phyloP scores from a whole-genome alignment of 257 asterid species.

The Fraxinus anomala region DNA sequence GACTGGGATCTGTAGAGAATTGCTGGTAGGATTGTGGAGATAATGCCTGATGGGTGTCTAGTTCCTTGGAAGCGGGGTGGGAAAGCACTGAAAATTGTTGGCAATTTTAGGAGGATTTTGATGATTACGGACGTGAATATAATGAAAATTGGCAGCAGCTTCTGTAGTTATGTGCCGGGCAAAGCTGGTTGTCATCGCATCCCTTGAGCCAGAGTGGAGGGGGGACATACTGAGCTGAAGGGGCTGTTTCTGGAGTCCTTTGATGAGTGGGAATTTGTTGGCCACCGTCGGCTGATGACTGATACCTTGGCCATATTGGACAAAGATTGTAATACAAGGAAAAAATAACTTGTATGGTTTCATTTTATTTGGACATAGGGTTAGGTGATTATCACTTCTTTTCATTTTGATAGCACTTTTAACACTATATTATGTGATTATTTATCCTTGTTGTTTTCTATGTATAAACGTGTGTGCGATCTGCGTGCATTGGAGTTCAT shows the following conservation, averaged over 20 bases:
- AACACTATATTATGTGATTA: no score
- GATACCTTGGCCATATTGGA: no score
- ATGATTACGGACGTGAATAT: background rate
- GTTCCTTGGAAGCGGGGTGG: background rate
- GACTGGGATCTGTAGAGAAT: conserved; percentile 21
- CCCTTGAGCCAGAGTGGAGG: conserved; percentile 1
- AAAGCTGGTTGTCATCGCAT: background rate
- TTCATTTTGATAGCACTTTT: no score
- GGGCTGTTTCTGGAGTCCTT: no score
- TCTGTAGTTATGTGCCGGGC: background rate
- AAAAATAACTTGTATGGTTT: background rate
- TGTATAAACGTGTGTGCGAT: no score
- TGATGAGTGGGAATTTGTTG: no score
- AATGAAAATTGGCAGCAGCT: background rate
- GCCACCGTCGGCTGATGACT: no score
- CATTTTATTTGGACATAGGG: background rate
- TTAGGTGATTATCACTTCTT: no score
- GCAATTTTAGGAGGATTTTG: background rate
- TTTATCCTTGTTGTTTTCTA: no score
- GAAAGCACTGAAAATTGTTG: background rate
- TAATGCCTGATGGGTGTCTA: background rate
- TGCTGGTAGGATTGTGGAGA: conserved; percentile 7
- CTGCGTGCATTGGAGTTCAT: no score
- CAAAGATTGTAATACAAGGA: no score
- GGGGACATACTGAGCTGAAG: conserved; percentile 15